Conservation (phyloP, 306 rosid genomes). For the Inga laurina region DNA sequence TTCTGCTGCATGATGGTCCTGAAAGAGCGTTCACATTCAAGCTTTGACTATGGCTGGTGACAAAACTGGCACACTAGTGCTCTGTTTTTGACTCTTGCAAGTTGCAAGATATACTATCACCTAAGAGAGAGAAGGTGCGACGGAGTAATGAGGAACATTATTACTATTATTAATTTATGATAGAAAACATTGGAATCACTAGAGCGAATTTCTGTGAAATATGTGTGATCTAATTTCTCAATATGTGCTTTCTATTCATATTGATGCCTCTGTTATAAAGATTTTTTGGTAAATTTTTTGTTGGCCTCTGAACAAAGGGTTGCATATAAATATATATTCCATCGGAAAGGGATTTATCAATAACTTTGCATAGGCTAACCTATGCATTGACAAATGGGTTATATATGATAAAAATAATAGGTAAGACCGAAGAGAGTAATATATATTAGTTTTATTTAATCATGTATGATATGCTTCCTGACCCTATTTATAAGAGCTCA, state of each 20-base stretch:
- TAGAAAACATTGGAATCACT: not conserved
- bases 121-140: not conserved
- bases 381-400: not conserved
- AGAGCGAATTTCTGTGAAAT: not conserved
- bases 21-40: not conserved
- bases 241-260: not conserved
- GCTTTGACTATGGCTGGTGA: not conserved
- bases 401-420: too few species aligned
- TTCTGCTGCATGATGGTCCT: not conserved
- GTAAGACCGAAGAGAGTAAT: not conserved
- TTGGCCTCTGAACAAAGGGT: not conserved
- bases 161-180: not conserved
- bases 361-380: not conserved
- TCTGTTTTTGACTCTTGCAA: not conserved
- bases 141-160: not conserved
- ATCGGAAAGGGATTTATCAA: not conserved
- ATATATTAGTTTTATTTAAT: not conserved
- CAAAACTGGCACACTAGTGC: not conserved
- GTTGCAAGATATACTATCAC: not conserved
- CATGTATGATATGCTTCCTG: not conserved
- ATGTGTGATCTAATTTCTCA: not conserved
- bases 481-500: too few species aligned
- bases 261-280: not conserved
- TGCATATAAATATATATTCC: not conserved
- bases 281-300: not conserved